Evolutionary conservation across 257 asterid species (phyloP).

Genomic region (Jaltomata sinuosa): DNA sequence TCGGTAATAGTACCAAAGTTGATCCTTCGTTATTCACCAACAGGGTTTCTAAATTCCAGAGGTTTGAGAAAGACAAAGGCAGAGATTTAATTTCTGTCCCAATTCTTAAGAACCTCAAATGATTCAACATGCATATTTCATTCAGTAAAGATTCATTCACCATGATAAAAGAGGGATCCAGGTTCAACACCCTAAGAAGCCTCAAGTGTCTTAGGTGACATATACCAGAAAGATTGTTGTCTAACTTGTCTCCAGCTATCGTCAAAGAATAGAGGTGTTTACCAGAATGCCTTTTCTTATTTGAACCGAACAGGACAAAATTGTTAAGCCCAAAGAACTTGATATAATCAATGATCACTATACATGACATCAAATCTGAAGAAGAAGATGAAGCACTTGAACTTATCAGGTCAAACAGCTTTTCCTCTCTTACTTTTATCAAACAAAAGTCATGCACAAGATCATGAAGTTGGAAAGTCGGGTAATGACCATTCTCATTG

Average conservation of each 20-base stretch:
- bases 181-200: conserved; percentile 7
- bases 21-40: not conserved
- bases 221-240: not conserved
- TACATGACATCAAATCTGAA: not conserved
- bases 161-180: not conserved
- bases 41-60: not conserved
- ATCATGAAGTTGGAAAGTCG: conserved; percentile 9
- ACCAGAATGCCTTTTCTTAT: not conserved
- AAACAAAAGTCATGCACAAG: conserved; percentile 9
- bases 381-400: not conserved
- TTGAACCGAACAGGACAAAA: not conserved
- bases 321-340: not conserved
- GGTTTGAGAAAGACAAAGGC: not conserved
- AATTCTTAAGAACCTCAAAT: not conserved
- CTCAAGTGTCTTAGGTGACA: conserved; percentile 2
- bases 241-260: not conserved
- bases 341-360: fast-evolving
- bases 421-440: conserved; percentile 11
- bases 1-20: not conserved
- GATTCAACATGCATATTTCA: not conserved
- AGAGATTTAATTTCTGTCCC: not conserved
- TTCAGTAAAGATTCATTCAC: not conserved
- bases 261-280: not conserved
- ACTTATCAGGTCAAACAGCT: not conserved
- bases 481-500: conserved; percentile 1